These are phyloP conservation scores for Gryganskiella cystojenkinii DNA, from an alignment of 192 early-diverging fungal species.

Conservation along the genomic window DNA sequence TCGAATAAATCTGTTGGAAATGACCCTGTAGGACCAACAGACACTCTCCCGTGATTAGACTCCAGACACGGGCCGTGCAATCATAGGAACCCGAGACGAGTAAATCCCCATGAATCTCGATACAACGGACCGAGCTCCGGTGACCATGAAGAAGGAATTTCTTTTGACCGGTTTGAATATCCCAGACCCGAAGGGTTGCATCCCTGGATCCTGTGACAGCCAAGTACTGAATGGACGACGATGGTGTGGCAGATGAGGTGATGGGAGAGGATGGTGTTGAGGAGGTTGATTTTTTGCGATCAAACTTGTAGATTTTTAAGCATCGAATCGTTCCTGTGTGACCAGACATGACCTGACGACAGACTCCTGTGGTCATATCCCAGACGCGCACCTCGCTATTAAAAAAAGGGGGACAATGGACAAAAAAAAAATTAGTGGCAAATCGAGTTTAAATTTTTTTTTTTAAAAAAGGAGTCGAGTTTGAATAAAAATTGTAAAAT, in stretches of 20 bases:
- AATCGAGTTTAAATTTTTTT: too few relatives aligned
- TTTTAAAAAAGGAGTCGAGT: not conserved
- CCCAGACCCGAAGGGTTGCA: slow-evolving; percentile 93
- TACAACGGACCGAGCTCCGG: slow-evolving; percentile 88
- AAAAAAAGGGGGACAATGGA: slow-evolving; percentile 2
- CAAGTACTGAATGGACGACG: slow-evolving; percentile 40
- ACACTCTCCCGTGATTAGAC: slow-evolving; percentile 77
- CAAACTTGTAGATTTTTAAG: slow-evolving; percentile 72
- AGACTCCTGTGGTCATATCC: slow-evolving; percentile 88
- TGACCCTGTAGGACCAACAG: slow-evolving; percentile 86
- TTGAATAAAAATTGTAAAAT: slow-evolving; percentile 4
- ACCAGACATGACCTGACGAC: slow-evolving; percentile 92
- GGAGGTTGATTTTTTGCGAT: not conserved
- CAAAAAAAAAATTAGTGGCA: too few relatives aligned
- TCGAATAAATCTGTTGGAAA: slow-evolving; percentile 93
- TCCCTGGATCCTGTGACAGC: slow-evolving; percentile 95
- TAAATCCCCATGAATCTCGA: slow-evolving; percentile 85
- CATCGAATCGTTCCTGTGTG: slow-evolving; percentile 98
- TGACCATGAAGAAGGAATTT: slow-evolving; percentile 87
- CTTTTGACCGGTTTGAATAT: slow-evolving; percentile 73
- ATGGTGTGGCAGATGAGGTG: not conserved
- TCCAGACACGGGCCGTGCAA: slow-evolving; percentile 92
- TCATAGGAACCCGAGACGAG: slow-evolving; percentile 97
- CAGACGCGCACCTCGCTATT: slow-evolving; percentile 89
- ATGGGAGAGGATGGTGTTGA: not conserved